Conservation (phyloP, 2,329 filamentous ascomycete genomes). For the Thermomyces lanuginosus region DNA sequence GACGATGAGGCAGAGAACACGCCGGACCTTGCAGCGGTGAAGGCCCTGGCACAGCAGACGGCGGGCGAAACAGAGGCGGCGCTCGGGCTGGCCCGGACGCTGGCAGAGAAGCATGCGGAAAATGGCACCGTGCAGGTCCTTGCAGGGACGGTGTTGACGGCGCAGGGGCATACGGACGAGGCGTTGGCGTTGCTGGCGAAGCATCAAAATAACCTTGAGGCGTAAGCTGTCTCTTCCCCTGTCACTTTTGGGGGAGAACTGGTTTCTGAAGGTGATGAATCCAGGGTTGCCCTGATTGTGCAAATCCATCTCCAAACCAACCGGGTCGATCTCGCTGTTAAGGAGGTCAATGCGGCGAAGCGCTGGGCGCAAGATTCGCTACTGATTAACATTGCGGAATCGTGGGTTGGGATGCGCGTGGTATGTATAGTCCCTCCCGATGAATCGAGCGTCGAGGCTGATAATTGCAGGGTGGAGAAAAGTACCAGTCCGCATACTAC, state of each 20-base stretch:
- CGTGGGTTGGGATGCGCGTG: conserved; percentile 79
- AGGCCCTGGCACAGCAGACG: conserved; percentile 53
- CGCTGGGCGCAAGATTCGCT: conserved; percentile 92
- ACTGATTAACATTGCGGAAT: conserved; percentile 84
- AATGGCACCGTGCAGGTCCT: conserved; percentile 70
- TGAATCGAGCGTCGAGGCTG: not conserved
- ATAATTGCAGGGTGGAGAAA: conserved; percentile 59
- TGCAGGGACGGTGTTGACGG: conserved; percentile 65
- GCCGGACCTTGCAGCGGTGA: conserved; percentile 61
- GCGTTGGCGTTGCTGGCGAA: conserved; percentile 62
- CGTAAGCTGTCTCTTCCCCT: conserved; percentile 45
- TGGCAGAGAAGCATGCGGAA: conserved; percentile 51
- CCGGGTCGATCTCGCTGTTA: conserved; percentile 73
- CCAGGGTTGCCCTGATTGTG: conserved; percentile 63
- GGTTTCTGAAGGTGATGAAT: conserved; percentile 1
- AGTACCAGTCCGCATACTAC: conserved; percentile 94
- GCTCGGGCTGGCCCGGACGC: conserved; percentile 45
- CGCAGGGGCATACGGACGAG: conserved; percentile 66
- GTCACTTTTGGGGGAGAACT: not conserved
- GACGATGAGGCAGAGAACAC: conserved; percentile 45
- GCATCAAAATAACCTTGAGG: conserved; percentile 66
- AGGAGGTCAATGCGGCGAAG: conserved; percentile 73
- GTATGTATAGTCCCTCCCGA: conserved; percentile 33
- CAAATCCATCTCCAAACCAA: conserved; percentile 90
- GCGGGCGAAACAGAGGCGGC: conserved; percentile 47